Base-by-base conservation (phyloP, 108 stramenopile species). In the Skeletonema marinoi region DNA sequence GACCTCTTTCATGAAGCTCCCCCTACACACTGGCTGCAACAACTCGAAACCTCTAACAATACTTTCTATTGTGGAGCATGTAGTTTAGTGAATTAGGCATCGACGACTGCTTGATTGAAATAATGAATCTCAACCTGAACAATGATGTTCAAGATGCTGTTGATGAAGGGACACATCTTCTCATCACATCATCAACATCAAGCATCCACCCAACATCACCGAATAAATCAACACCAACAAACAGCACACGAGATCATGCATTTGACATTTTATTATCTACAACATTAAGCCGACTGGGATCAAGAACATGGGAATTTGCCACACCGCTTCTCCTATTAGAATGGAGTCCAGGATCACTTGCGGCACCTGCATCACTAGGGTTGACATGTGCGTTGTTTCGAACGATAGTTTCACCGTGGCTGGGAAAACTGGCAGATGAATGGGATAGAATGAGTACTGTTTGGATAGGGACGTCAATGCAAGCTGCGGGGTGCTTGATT, bases 251-350 rank as follows among this genome's bases (percentile, higher is more conserved):
- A 54, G 21, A 29, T 25, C 54, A 56, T 56, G 54, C 54, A 56
- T 25, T 56, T 21, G n/a, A 56, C 9, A 75, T 75, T 39, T 58
- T 75, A n/a, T 58, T 68, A 13, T 67, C 74, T 29, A 46, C 74
- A 44, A 60, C 66, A 9, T 21, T 50, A 25, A 67, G 58, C 17
- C 74, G 74, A 17, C 33, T 75, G 1, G 74, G 74, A 4, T 75
- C 74, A 11, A 54, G 66, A 42, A 61, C 59, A 4, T 75, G 74
- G 74, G 74, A 75, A 35, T 75, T 75, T 48, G 74, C 74, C 19
- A 48, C 66, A 8, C 74, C 74, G 2, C 46, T 75, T 2, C 66
- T 75, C 17, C 66, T 75, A 3, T 42, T 75, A 32, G 74, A 75
- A 48, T 75, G 74, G 74, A 61, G 66, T 44, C 66, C 74, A 2